Base-by-base conservation (phyloP, 139 green algal genomes). In the Micractinium sp. region DNA sequence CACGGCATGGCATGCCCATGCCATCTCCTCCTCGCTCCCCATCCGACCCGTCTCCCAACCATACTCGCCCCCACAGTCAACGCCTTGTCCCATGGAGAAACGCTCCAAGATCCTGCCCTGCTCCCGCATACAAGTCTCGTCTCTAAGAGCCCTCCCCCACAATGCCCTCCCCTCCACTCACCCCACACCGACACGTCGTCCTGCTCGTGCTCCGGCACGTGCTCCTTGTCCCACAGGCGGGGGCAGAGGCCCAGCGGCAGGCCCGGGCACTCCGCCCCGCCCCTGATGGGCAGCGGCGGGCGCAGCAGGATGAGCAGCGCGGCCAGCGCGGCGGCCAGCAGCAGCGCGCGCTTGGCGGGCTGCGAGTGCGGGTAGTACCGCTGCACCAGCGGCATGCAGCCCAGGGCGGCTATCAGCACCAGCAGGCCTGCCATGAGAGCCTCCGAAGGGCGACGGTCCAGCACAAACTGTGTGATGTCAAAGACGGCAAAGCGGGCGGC, bases 131-230 rank as follows among this genome's bases (percentile, higher is more conserved):
- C 47, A 56, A 5, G 7, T 56, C 47, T 9, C 47, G 5, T 5
- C 9, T 56, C 5, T 56, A 56, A 56, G 9, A n/a, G n/a, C n/a
- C n/a, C n/a, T n/a, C n/a, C n/a, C n/a, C n/a, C 47, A 1, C 63
- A 79, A 66, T 61, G 0, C 9, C 3, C 35, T 3, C 31, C 25
- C 23, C 16, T 1, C 9, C 27, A 53, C 74, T 85, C 90, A 90
- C 94, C 95, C 89, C 97, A 99, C 18, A 99, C 93, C 35, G 94
- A 93, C 4, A 94, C 91, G 86, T 99, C 97, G 84, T 99, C 97
- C 7, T 91, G 85, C 56, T 97, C 94, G 63, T 95, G 94, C 75
- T 95, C 93, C 0, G 97, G 97, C 47, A 97, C 92, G 89, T 99
- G 97, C 31, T 87, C 92, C 81, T 94, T 94, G 87, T 99, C 96